These are phyloP conservation scores for Laguncularia racemosa DNA, from an alignment of 345 rosid species.

Conservation along the genomic window DNA sequence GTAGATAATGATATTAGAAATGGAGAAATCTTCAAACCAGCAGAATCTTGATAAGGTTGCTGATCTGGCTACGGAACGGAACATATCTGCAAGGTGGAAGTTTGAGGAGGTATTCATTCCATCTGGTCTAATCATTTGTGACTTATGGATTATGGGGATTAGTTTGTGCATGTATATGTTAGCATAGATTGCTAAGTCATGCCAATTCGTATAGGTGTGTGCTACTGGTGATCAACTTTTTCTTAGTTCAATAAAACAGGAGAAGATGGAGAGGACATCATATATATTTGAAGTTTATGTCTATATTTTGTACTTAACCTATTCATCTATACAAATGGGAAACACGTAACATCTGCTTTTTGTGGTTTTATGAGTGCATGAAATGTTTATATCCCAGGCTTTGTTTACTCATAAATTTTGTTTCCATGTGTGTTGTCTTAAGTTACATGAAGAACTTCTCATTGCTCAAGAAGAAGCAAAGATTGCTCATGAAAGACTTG, in stretches of 20 bases:
- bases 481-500: conserved; percentile 45
- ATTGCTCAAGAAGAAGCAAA: conserved; percentile 55
- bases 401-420: not conserved
- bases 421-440: conserved; percentile 1
- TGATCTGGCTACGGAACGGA: conserved; percentile 51
- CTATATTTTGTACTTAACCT: too few relatives aligned
- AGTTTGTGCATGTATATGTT: too few relatives aligned
- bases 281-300: too few relatives aligned
- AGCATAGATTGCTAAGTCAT: too few relatives aligned
- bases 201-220: too few relatives aligned
- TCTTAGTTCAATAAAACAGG: too few relatives aligned
- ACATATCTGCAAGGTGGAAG: conserved; percentile 42
- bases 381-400: not conserved
- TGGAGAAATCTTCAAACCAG: conserved; percentile 59
- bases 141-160: not conserved
- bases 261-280: too few relatives aligned
- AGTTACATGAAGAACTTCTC: conserved; percentile 60
- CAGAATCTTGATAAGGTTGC: conserved; percentile 53
- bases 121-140: conserved; percentile 3
- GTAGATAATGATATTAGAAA: conserved; percentile 63
- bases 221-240: too few relatives aligned
- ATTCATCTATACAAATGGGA: too few relatives aligned
- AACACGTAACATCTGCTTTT: too few relatives aligned
- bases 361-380: too few relatives aligned
- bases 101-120: conserved; percentile 54